phyloP scores from a whole-genome alignment of 139 green algal species.

The Volvox reticuliferus region DNA sequence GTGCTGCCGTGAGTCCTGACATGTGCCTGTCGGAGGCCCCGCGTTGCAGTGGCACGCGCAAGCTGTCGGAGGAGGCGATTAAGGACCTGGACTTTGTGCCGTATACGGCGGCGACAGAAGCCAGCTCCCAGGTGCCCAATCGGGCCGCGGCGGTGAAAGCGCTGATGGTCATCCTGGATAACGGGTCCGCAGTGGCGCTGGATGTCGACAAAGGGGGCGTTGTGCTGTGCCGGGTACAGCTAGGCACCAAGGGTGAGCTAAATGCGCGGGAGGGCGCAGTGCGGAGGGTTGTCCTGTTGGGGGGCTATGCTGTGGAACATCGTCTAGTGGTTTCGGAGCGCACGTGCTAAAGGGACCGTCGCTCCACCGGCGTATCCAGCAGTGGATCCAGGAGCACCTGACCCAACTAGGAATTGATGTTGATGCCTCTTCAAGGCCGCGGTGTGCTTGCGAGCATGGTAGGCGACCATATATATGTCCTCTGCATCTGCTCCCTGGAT shows the following conservation, averaged over 20 bases:
- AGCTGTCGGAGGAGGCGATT: conserved; percentile 45
- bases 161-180: conserved; percentile 49
- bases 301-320: too few relatives aligned
- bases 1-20: not conserved
- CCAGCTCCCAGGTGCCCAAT: not conserved
- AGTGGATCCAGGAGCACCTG: too few relatives aligned
- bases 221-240: conserved; percentile 29
- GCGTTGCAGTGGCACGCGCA: conserved; percentile 49
- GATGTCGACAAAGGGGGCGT: conserved; percentile 43
- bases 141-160: not conserved
- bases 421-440: too few relatives aligned
- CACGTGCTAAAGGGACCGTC: too few relatives aligned
- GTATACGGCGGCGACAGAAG: not conserved
- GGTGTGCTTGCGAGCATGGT: too few relatives aligned
- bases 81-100: conserved; percentile 49
- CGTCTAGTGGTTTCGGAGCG: too few relatives aligned
- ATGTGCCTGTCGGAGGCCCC: not conserved
- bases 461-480: too few relatives aligned
- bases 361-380: too few relatives aligned
- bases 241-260: conserved; percentile 23
- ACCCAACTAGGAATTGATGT: too few relatives aligned
- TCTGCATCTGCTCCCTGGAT: too few relatives aligned
- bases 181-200: conserved; percentile 38
- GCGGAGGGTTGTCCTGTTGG: not conserved
- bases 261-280: not conserved